These are phyloP conservation scores for Blastomyces parvus DNA, from an alignment of 2,329 filamentous ascomycete genomes.

Conservation along the genomic window DNA sequence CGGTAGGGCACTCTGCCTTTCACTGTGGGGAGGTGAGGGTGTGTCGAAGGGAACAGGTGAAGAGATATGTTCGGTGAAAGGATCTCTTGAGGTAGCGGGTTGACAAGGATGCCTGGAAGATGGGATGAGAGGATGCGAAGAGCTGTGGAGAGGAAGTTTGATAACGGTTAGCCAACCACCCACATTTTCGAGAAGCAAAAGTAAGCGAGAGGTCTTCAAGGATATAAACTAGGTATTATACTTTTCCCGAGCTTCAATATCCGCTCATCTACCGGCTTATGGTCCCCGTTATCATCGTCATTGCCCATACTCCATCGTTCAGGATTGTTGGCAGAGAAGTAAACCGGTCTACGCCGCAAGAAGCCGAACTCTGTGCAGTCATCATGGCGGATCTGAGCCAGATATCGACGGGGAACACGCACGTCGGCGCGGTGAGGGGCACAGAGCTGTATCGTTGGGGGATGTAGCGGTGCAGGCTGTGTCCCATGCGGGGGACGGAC, in stretches of 20 bases:
- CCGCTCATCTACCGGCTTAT: slow-evolving; percentile 48
- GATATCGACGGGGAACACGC: not conserved
- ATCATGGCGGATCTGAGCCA: slow-evolving; percentile 7
- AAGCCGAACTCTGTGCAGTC: slow-evolving; percentile 5
- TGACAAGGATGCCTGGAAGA: slow-evolving; percentile 51
- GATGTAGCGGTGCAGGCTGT: not conserved
- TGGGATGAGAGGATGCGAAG: slow-evolving; percentile 53
- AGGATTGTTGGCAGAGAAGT: slow-evolving; percentile 17
- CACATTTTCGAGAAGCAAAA: not conserved
- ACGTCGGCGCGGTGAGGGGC: not conserved
- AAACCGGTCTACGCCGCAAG: slow-evolving; percentile 20
- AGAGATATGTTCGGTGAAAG: slow-evolving; percentile 54
- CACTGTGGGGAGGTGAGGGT: slow-evolving; percentile 70
- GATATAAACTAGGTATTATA: slow-evolving; percentile 25
- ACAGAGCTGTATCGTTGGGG: not conserved
- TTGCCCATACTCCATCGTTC: slow-evolving; percentile 17
- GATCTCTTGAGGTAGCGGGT: slow-evolving; percentile 52
- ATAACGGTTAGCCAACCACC: not conserved
- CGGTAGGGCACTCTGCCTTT: slow-evolving; percentile 83
- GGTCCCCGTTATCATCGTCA: slow-evolving; percentile 25
- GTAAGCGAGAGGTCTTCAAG: not conserved
- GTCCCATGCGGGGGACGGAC: not conserved
- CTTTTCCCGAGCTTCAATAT: slow-evolving; percentile 54
- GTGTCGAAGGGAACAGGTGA: slow-evolving; percentile 54
- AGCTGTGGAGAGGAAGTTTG: slow-evolving; percentile 31